Evolutionary conservation across 805 yeast genomes (phyloP).

Genomic region (Wickerhamiella parazyma): DNA sequence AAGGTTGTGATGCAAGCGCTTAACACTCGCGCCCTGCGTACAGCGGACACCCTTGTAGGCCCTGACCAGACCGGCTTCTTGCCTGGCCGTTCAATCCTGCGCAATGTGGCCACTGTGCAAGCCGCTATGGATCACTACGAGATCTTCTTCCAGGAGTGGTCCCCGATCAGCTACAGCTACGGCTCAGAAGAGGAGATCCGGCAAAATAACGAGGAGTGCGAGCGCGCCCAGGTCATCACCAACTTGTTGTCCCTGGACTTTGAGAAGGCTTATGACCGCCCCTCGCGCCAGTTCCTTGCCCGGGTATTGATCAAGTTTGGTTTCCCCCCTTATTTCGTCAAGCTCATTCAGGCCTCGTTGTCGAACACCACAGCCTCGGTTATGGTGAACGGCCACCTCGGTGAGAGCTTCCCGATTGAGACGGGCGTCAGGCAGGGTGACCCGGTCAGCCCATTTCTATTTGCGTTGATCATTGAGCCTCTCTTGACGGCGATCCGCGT

Average conservation of each 20-base stretch:
- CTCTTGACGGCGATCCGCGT: background rate
- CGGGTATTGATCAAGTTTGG: background rate
- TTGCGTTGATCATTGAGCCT: background rate
- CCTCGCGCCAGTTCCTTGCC: background rate
- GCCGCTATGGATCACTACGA: no score
- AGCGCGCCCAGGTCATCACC: no score
- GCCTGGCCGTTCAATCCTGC: no score
- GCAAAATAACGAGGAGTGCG: no score
- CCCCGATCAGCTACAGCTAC: no score
- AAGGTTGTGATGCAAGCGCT: no score
- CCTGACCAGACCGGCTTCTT: no score
- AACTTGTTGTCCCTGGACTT: conserved; percentile 1
- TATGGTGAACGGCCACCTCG: background rate
- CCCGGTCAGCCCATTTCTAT: background rate
- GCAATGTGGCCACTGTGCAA: no score
- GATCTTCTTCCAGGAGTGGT: no score
- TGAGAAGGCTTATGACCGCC: conserved; percentile 1
- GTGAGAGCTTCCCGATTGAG: background rate
- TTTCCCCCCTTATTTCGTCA: background rate
- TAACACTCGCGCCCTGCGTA: no score
- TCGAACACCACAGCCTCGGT: background rate
- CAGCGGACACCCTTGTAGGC: no score
- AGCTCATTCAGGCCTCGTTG: background rate
- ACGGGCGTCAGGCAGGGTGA: conserved; percentile 5
- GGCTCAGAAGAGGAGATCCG: no score